Conservation (phyloP, 768 basidiomycete species). For the Suillus lakei region DNA sequence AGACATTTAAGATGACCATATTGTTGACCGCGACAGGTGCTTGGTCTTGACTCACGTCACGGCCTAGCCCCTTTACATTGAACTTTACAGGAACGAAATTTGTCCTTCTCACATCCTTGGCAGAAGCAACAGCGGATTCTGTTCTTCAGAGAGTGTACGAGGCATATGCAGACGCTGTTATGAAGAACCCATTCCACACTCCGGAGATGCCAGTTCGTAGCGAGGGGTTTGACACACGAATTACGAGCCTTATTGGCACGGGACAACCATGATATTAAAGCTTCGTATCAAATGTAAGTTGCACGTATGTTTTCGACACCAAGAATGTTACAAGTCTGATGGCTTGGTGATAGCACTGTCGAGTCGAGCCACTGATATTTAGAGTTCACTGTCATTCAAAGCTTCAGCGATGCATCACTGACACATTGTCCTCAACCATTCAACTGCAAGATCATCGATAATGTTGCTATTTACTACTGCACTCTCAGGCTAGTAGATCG, state of each 20-base stretch:
- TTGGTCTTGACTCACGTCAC: neutral
- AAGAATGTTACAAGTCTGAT: neutral
- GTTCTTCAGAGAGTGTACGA: conserved; percentile 90
- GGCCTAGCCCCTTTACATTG: neutral
- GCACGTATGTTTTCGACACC: neutral
- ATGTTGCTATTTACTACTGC: neutral
- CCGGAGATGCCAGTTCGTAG: conserved; percentile 99
- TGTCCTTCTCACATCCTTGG: conserved; percentile 84
- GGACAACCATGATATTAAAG: conserved; percentile 26
- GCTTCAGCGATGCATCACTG: conserved; percentile 22
- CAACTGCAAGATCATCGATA: neutral
- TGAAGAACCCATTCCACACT: conserved; percentile 99
- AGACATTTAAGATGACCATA: conserved; percentile 93
- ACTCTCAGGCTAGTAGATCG: neutral
- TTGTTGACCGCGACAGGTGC: conserved; percentile 89
- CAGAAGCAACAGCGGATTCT: conserved; percentile 69
- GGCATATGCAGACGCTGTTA: conserved; percentile 90
- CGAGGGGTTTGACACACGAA: conserved; percentile 82
- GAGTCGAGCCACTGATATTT: neutral
- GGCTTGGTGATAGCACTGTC: neutral
- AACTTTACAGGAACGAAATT: conserved; percentile 84
- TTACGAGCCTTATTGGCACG: conserved; percentile 61
- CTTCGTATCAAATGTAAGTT: neutral
- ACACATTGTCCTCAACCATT: neutral
- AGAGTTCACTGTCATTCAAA: neutral